These are phyloP conservation scores for Areca catechu DNA, from an alignment of 176 grass and related monocot genomes.

Conservation along the genomic window DNA sequence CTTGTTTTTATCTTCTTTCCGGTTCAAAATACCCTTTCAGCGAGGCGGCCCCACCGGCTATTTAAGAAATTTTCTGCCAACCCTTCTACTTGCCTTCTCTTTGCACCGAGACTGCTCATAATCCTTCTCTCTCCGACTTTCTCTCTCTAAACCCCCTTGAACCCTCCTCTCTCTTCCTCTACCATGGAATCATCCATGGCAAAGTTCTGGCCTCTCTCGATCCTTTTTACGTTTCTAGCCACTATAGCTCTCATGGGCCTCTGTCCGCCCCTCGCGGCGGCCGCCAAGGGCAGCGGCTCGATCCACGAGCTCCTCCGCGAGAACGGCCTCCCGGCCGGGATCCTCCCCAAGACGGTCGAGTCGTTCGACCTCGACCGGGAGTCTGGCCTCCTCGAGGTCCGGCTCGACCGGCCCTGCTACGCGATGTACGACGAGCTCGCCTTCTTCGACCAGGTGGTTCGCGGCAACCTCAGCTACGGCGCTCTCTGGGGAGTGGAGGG, in stretches of 20 bases:
- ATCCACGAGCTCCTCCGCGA: conserved; percentile 66
- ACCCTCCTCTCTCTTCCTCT: conserved; percentile 6
- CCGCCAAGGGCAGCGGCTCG: conserved; percentile 5
- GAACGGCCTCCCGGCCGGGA: conserved; percentile 63
- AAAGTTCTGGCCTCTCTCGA: conserved; percentile 15
- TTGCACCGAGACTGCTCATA: conserved; percentile 17
- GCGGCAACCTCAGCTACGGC: conserved; percentile 79
- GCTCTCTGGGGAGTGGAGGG: conserved; percentile 59
- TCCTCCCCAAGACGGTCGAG: conserved; percentile 49
- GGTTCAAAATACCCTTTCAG: conserved; percentile 9
- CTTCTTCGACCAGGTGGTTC: conserved; percentile 54
- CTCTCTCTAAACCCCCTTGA: not conserved
- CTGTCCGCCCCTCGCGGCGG: conserved; percentile 3
- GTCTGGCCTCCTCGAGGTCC: conserved; percentile 51
- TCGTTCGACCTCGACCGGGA: conserved; percentile 43
- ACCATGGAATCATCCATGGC: conserved; percentile 27
- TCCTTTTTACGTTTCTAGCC: conserved; percentile 4
- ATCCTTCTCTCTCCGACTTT: not conserved
- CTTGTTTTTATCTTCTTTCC: too few species aligned
- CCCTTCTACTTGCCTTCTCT: conserved; percentile 2
- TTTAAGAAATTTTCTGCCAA: conserved; percentile 10
- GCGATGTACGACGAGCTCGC: conserved; percentile 52
- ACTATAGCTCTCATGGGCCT: conserved; percentile 5
- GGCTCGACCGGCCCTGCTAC: conserved; percentile 58
- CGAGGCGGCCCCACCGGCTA: conserved; percentile 20